Conservation (phyloP, 352 stramenopile species). For the Pythium inflatum region DNA sequence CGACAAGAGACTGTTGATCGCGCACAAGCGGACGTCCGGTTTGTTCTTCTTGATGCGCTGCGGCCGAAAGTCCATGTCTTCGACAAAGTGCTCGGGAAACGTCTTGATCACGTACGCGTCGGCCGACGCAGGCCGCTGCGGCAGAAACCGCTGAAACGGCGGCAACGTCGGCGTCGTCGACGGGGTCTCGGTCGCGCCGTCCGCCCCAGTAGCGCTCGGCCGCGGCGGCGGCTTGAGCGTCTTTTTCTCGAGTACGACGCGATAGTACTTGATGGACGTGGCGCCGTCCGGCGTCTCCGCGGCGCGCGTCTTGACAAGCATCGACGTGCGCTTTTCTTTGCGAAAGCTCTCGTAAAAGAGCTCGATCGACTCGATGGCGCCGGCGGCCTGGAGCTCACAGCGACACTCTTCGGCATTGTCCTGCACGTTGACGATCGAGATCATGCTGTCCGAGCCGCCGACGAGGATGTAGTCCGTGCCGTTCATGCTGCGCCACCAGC, state of each 20-base stretch:
- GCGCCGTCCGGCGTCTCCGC: neutral
- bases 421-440: slow-evolving; percentile 87
- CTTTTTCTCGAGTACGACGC: slow-evolving; percentile 85
- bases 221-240: slow-evolving; percentile 38
- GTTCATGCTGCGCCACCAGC: slow-evolving; percentile 86
- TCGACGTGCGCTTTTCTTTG: slow-evolving; percentile 78
- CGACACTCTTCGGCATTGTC: slow-evolving; percentile 84
- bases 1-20: slow-evolving; percentile 74
- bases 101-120: slow-evolving; percentile 72
- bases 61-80: slow-evolving; percentile 84
- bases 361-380: slow-evolving; percentile 73
- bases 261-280: slow-evolving; percentile 59
- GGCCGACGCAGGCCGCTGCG: slow-evolving; percentile 1
- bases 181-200: neutral
- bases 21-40: slow-evolving; percentile 62
- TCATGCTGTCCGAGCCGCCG: slow-evolving; percentile 70
- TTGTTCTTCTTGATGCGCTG: slow-evolving; percentile 84
- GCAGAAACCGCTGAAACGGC: slow-evolving; percentile 18
- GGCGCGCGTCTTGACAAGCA: slow-evolving; percentile 72
- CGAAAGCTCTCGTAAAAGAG: slow-evolving; percentile 79
- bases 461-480: slow-evolving; percentile 86
- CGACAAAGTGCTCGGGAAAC: slow-evolving; percentile 84
- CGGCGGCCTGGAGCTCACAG: slow-evolving; percentile 72
- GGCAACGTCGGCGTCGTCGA: neutral
- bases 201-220: neutral